Conservation (phyloP, 768 basidiomycete genomes). For the Lactarius hengduanensis region DNA sequence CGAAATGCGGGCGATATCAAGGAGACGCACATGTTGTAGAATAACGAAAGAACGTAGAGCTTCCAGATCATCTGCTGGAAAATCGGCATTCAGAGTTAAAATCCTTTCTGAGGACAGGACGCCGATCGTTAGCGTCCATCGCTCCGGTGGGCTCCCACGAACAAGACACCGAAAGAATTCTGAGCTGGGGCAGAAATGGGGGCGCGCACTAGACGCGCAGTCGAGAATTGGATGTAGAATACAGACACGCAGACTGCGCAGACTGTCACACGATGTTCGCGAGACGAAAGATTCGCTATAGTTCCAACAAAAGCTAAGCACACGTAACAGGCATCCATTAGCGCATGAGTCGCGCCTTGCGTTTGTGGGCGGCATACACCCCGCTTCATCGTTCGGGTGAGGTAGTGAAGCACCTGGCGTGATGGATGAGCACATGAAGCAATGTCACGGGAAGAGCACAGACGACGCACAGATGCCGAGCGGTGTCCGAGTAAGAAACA, state of each 20-base stretch:
- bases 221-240: neutral
- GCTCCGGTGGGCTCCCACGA: neutral
- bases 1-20: neutral
- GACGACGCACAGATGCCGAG: neutral
- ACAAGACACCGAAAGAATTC: neutral
- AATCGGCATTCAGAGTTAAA: neutral
- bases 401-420: neutral
- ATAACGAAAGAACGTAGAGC: constrained; percentile 20
- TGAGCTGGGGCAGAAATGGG: neutral
- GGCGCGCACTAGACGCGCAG: neutral
- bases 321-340: neutral
- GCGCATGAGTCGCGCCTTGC: constrained; percentile 2
- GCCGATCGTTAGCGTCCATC: neutral
- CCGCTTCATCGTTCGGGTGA: neutral
- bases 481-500: neutral
- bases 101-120: neutral
- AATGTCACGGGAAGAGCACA: neutral
- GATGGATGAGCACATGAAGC: neutral
- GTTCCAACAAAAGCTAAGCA: neutral
- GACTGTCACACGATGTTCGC: constrained; percentile 12
- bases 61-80: constrained; percentile 10
- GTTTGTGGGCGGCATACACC: neutral
- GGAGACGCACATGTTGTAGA: constrained; percentile 11
- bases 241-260: neutral
- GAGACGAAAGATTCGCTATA: constrained; percentile 14